Evolutionary conservation across 1,284 basidiomycete genomes (phyloP), one percentile per base, ranked within the genome.

Genomic region (Inonotus hispidus): DNA sequence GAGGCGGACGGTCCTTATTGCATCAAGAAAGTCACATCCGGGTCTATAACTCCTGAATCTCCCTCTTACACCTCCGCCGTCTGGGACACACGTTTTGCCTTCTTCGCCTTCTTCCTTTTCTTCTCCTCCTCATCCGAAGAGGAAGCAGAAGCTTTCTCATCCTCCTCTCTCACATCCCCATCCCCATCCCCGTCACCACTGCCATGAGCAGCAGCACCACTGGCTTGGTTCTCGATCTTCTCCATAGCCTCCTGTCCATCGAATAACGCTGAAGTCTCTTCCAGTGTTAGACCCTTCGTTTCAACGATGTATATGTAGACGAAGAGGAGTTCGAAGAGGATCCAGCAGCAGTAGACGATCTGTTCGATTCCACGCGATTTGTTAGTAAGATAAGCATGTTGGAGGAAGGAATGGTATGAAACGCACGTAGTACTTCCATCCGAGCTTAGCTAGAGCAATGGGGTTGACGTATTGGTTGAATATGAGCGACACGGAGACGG

Each of bases 381-480:
- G 32, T 32, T 32, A 4, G 32, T 32, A 4, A 32, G 23, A 7
- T 7, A 2, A 25, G 13, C 13, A 7, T 2, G 7, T 21, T 35
- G n/a, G 29, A 32, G 10, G 50, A 57, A 21, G 49, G 49, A 3
- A 58, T 6, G 56, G 71, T 10, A 16, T 16, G 19, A 43, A n/a
- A 43, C 76, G 59, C 66, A 80, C 76, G 66, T 83, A 84, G 74
- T 84, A 86, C 68, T 82, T 87, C 89, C 89, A 91, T 50, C 70
- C 73, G 56, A 89, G 73, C 39, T 68, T 70, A 32, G 35, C 73
- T 53, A 86, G 77, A 8, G 87, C 88, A 67, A 92, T 80, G 13
- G 89, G 90, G 75, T 92, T 92, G 70, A 87, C 82, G 68, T 89
- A 92, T 72, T 91, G 88, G 72, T 91, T 92, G 77, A 91, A 89